Conservation (phyloP, 768 basidiomycete species). For the Xerocomellus chrysenteron region DNA sequence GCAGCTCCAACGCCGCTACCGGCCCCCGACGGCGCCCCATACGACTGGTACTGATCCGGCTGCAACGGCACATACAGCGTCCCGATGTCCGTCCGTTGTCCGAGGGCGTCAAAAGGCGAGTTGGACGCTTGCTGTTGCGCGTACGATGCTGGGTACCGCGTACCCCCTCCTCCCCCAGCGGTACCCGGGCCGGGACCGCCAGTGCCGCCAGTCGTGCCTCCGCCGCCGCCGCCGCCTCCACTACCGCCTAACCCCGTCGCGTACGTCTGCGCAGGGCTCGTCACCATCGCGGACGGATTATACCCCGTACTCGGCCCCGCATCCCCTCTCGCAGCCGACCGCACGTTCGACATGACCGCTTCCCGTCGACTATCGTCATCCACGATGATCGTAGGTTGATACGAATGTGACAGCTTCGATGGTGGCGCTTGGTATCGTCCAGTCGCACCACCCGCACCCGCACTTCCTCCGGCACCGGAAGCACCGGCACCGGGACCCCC, state of each 20-base stretch:
- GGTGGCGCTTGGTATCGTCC: conserved; percentile 48
- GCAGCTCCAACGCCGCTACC: conserved; percentile 30
- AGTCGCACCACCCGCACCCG: conserved; percentile 13
- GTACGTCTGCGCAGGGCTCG: conserved; percentile 78
- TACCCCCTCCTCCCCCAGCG: conserved; percentile 15
- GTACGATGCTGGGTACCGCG: conserved; percentile 61
- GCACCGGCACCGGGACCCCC: neutral
- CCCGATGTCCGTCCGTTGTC: conserved; percentile 62
- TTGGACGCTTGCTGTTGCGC: conserved; percentile 40
- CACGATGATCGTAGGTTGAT: conserved; percentile 59
- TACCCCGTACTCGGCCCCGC: conserved; percentile 42
- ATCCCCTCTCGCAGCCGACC: conserved; percentile 58
- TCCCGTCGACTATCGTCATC: conserved; percentile 72
- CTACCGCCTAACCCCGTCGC: conserved; percentile 33
- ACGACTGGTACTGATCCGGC: conserved; percentile 71
- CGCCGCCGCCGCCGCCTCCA: neutral
- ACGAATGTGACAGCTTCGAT: conserved; percentile 33
- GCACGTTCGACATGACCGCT: conserved; percentile 78
- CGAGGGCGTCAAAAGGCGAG: conserved; percentile 58
- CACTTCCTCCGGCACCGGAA: conserved; percentile 31
- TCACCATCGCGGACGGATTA: conserved; percentile 51
- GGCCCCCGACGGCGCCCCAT: conserved; percentile 36
- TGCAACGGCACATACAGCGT: conserved; percentile 80
- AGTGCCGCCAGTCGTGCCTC: neutral
- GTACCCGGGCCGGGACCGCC: neutral